Conservation (phyloP, 2,329 filamentous ascomycete genomes). For the Penicillium thymicola region DNA sequence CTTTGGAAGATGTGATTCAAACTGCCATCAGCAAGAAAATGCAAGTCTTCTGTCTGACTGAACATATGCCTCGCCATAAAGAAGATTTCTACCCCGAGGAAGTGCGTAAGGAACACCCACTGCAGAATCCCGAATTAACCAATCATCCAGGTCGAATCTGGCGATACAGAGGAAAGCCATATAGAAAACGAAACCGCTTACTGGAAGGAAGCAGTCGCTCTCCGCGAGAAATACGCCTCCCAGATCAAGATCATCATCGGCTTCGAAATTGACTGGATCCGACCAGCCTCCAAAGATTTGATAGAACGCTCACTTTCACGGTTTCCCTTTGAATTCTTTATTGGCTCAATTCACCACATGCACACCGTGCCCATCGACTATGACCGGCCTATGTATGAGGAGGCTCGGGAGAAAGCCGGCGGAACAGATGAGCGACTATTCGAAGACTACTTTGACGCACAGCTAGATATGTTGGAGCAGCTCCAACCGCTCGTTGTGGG, state of each 20-base stretch:
- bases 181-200: slow-evolving; percentile 60
- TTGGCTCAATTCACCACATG: slow-evolving; percentile 90
- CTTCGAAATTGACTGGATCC: slow-evolving; percentile 92
- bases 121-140: not conserved
- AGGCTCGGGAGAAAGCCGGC: slow-evolving; percentile 56
- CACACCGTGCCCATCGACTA: slow-evolving; percentile 87
- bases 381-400: slow-evolving; percentile 63
- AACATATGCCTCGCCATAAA: slow-evolving; percentile 85
- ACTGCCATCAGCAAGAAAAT: slow-evolving; percentile 75
- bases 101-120: slow-evolving; percentile 42
- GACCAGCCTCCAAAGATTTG: slow-evolving; percentile 60
- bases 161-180: slow-evolving; percentile 30
- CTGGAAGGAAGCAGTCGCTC: slow-evolving; percentile 68
- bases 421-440: slow-evolving; percentile 71
- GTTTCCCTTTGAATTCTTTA: slow-evolving; percentile 77
- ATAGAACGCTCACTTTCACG: slow-evolving; percentile 59
- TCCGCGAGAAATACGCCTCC: slow-evolving; percentile 66
- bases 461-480: slow-evolving; percentile 72
- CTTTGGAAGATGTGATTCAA: slow-evolving; percentile 77
- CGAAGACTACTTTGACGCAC: slow-evolving; percentile 82
- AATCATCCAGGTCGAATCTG: slow-evolving; percentile 29
- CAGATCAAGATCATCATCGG: slow-evolving; percentile 79
- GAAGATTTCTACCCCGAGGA: slow-evolving; percentile 92
- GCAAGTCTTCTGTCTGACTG: slow-evolving; percentile 80
- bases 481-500: slow-evolving; percentile 77